Conservation (phyloP, 192 early-diverging fungal species). For the Rhizophagus sp. region DNA sequence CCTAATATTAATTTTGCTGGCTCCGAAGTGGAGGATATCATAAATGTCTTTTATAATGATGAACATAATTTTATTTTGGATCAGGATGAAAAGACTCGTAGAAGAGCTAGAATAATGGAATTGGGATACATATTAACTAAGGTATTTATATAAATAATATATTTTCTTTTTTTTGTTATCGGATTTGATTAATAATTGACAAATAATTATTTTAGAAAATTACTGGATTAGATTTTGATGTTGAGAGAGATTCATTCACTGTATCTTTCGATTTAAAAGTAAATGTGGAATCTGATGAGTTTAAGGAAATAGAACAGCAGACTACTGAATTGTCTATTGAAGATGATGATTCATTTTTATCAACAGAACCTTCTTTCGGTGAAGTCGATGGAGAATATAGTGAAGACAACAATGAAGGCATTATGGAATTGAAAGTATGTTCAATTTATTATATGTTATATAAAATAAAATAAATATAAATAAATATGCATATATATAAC, state of each 20-base stretch:
- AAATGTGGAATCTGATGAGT: background rate
- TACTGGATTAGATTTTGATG: constrained; percentile 15
- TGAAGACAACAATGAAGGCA: constrained; percentile 3
- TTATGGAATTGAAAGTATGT: constrained; percentile 25
- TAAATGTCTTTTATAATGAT: background rate
- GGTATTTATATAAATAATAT: constrained; percentile 30
- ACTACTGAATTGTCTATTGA: background rate
- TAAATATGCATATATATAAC: background rate
- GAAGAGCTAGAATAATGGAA: constrained; percentile 32
- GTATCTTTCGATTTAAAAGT: background rate
- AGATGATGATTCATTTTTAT: background rate
- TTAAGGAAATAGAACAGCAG: background rate
- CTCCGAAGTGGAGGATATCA: background rate
- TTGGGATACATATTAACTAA: constrained; percentile 38
- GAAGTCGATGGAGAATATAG: background rate
- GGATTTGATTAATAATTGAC: background rate
- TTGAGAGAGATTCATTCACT: background rate
- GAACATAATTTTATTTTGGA: background rate
- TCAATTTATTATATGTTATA: background rate
- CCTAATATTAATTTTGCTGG: background rate
- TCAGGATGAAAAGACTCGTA: constrained; percentile 3
- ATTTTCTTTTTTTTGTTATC: background rate
- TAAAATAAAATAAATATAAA: background rate
- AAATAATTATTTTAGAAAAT: background rate
- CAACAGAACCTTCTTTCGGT: background rate